Base-by-base conservation (phyloP, 106 monocot species). In the Dioscorea dumetorum region DNA sequence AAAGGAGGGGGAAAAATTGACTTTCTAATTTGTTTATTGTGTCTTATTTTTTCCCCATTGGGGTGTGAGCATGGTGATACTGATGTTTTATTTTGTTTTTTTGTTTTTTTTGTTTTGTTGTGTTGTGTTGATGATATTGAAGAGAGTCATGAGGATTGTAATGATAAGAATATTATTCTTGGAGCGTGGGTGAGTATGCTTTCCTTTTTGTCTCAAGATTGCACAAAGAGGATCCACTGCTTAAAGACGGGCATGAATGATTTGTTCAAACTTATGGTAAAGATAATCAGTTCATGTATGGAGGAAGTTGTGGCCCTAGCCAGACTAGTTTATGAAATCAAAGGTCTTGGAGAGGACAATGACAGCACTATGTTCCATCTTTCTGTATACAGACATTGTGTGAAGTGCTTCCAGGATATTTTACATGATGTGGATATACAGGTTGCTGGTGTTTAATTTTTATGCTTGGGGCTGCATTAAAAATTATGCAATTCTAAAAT, bases 241-340 rank as follows among this genome's bases (percentile, higher is more conserved):
- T 15, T 82, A 69, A 84, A 86, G 12, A 81, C 73, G 41, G 74
- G 76, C 60, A 68, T 31, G 12, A 74, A 62, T 60, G 76, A 84
- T 22, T 77, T 76, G 3, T 78, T 50, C 78, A 92, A 78, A 68
- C 71, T 86, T 67, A 65, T 84, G 41, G 67, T 68, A 49, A 89
- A 89, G 69, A 83, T 87, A 67, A 80, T 92, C 50, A 49, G 69
- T 69, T 88, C 84, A 57, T 91, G 73, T 68, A 66, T 97, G 24
- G 91, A 89, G 82, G 89, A 91, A 74, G 70, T 64, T 15, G 54
- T 73, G 56, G 68, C 76, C 48, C 66, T 92, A 73, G 78, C 88
- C 67, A 83, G 60, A 75, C 31, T 88, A 64, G 76, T 74, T 81
- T 70, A 86, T 80, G 78, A 76, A 58, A 77, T 22, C 20, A 64